Evolutionary conservation across 2,329 filamentous ascomycete species (phyloP).

Genomic region (Ramularia collo-cygni): DNA sequence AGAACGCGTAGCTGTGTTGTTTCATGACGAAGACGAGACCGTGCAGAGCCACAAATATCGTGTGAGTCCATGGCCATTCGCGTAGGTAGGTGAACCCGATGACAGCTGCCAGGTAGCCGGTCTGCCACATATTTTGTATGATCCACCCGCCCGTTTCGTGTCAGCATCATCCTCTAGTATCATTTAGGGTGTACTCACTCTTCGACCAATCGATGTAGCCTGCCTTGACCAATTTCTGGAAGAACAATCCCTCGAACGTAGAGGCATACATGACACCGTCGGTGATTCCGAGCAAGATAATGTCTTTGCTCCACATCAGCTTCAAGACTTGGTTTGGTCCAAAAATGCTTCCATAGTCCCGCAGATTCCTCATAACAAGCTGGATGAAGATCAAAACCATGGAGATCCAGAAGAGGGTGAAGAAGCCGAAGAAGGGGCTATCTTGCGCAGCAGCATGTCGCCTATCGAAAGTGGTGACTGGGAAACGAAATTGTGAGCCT

Average conservation of each 20-base stretch:
- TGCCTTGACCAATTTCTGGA: conserved; percentile 56
- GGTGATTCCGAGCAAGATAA: conserved; percentile 48
- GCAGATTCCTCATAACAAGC: conserved; percentile 62
- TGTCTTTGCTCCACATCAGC: conserved; percentile 56
- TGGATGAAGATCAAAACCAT: conserved; percentile 61
- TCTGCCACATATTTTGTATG: conserved; percentile 68
- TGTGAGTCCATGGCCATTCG: conserved; percentile 79
- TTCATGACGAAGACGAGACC: conserved; percentile 75
- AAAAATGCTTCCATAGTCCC: conserved; percentile 59
- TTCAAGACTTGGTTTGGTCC: conserved; percentile 66
- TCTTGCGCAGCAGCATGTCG: conserved; percentile 59
- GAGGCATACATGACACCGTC: conserved; percentile 63
- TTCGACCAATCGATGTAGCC: conserved; percentile 61
- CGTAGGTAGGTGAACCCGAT: conserved; percentile 61
- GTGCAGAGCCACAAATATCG: conserved; percentile 69
- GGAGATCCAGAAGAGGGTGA: conserved; percentile 69
- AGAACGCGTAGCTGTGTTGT: conserved; percentile 72
- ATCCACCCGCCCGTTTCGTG: conserved; percentile 53
- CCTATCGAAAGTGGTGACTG: conserved; percentile 58
- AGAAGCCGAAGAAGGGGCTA: conserved; percentile 72
- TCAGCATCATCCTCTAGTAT: too few species aligned
- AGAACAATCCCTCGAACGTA: conserved; percentile 57
- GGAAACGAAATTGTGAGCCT: too few species aligned
- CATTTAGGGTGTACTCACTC: conserved; percentile 16
- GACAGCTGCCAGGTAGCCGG: conserved; percentile 53